Base-by-base conservation (phyloP, 306 rosid species). In the Quercus robur region DNA sequence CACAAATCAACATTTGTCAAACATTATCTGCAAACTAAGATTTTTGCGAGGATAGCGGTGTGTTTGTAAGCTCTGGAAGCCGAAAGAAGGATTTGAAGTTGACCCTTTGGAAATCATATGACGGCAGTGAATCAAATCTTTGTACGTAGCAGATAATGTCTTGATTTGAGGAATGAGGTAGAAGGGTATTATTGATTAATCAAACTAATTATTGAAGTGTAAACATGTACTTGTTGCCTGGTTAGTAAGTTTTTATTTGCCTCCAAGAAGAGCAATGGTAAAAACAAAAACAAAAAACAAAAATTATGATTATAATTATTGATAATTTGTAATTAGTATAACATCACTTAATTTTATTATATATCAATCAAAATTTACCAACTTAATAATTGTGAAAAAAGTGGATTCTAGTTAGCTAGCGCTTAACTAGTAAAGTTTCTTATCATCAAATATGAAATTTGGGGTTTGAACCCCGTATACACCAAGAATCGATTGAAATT, bases 381-480 rank as follows among this genome's bases (percentile, higher is more conserved):
- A 38, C 3, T 6, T 7, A 38, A 38, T 2, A 38, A 38, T 0
- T 38, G 44, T 38, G 44, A 38, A 38, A 35, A 2, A 38, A 38
- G 10, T 38, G 44, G 10, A 38, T 38, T 38, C 44, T 38, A 38
- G 10, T 38, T 38, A 38, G 44, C 2, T 7, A 38, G 44, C 0
- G 44, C 44, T 38, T 38, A 38, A 10, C 44, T 38, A 38, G 44
- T 38, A 38, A 38, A 38, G 44, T 38, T 7, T 38, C 10, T 7
- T 6, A 38, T 38, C 10, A 38, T 38, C 12, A 41, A 2, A 2
- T 41, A 41, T 41, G 46, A 41, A 41, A 41, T 41, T 41, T 41
- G 46, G 1, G 12, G 0, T 41, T 41, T 0, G 0, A 41, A 41
- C 3, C 11, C 3, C 0, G 1, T 41, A 8, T 41, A 41, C 1